A percentile compares a stretch with the other conserved stretches of the same genome.
These are phyloP conservation scores for Globisporangium splendens DNA, from an alignment of 352 stramenopile genomes.

Conservation along the genomic window DNA sequence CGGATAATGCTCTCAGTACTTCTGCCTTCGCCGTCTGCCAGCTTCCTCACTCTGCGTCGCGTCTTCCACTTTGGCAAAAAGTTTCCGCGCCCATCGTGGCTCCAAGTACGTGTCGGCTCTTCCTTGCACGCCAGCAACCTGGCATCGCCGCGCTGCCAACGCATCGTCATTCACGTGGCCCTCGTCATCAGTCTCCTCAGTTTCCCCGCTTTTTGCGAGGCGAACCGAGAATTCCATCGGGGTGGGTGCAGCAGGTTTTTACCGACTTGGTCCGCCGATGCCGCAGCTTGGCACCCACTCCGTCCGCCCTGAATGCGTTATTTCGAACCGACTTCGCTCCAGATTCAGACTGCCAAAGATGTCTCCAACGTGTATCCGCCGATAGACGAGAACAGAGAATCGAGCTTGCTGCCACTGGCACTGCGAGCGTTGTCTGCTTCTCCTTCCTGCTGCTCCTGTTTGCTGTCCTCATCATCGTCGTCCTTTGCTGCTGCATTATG, in stretches of 20 bases:
- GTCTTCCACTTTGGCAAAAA: slow-evolving; percentile 64
- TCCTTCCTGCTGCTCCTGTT: not conserved
- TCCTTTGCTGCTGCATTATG: slow-evolving; percentile 2
- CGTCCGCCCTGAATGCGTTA: too few species aligned
- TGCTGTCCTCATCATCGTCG: slow-evolving; percentile 9
- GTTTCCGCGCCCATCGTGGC: slow-evolving; percentile 47
- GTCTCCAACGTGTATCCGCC: slow-evolving; percentile 19
- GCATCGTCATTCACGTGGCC: slow-evolving; percentile 3
- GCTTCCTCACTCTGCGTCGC: slow-evolving; percentile 26
- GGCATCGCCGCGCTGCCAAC: slow-evolving; percentile 48
- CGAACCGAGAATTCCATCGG: slow-evolving; percentile 57
- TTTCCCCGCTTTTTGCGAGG: slow-evolving; percentile 34
- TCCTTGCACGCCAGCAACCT: slow-evolving; percentile 54
- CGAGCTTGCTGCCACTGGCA: slow-evolving; percentile 12
- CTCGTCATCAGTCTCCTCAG: slow-evolving; percentile 19
- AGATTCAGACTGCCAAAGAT: slow-evolving; percentile 28
- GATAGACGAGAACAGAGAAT: slow-evolving; percentile 61
- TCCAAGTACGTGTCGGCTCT: slow-evolving; percentile 62
- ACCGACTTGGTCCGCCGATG: too few species aligned
- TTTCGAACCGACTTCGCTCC: slow-evolving; percentile 57
- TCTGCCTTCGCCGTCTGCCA: slow-evolving; percentile 42
- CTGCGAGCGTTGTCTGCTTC: not conserved
- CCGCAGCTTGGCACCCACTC: too few species aligned
- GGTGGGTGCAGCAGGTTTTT: slow-evolving; percentile 51
- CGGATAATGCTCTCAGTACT: slow-evolving; percentile 62